These are phyloP conservation scores for Magnusiomyces fungicola DNA, from an alignment of 1,139 yeast species.

Conservation along the genomic window DNA sequence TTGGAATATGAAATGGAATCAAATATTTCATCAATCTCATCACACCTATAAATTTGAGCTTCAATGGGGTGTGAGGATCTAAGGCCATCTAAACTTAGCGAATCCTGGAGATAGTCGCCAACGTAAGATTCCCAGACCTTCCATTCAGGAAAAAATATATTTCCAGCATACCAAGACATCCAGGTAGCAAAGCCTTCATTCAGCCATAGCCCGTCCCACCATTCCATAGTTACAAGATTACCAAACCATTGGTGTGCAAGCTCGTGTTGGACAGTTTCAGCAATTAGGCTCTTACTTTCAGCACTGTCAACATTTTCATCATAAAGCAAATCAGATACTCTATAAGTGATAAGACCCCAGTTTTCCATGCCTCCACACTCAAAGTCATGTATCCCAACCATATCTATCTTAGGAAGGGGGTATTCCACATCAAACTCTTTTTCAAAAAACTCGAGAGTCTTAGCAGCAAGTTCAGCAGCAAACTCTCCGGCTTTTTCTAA, in stretches of 20 bases:
- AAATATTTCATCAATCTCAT: slow-evolving; percentile 79
- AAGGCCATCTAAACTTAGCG: slow-evolving; percentile 63
- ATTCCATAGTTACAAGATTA: slow-evolving; percentile 83
- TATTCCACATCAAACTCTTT: slow-evolving; percentile 52
- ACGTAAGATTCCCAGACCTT: slow-evolving; percentile 73
- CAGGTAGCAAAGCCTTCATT: slow-evolving; percentile 91
- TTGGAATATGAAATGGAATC: slow-evolving; percentile 80
- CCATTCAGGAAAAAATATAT: slow-evolving; percentile 78
- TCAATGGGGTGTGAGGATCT: slow-evolving; percentile 83
- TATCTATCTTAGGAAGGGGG: slow-evolving; percentile 76
- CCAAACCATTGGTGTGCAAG: slow-evolving; percentile 95
- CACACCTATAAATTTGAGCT: slow-evolving; percentile 73
- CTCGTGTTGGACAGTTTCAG: slow-evolving; percentile 85
- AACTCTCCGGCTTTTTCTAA: slow-evolving; percentile 56
- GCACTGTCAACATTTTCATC: slow-evolving; percentile 62
- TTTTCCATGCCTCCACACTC: slow-evolving; percentile 91
- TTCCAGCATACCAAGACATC: slow-evolving; percentile 79
- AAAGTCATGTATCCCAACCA: slow-evolving; percentile 76
- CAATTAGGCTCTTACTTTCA: slow-evolving; percentile 65
- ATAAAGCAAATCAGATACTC: slow-evolving; percentile 66
- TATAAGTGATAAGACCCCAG: slow-evolving; percentile 80
- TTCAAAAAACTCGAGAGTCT: slow-evolving; percentile 68
- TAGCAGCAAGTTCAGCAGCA: slow-evolving; percentile 67
- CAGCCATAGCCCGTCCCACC: slow-evolving; percentile 93
- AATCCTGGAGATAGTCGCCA: slow-evolving; percentile 59